phyloP scores from a whole-genome alignment of 2,329 filamentous ascomycete genomes.

The Aspergillus tamarii region DNA sequence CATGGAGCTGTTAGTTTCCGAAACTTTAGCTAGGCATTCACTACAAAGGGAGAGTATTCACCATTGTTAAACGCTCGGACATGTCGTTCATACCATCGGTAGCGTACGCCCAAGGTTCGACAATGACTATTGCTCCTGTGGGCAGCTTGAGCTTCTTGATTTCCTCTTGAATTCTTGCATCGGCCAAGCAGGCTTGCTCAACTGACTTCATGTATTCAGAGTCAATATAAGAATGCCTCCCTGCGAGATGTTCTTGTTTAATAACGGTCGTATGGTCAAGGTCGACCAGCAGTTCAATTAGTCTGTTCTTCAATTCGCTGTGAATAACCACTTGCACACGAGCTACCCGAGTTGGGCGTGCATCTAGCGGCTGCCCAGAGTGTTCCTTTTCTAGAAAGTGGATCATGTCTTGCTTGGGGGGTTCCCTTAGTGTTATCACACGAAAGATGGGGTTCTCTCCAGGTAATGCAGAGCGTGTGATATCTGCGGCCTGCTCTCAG shows the following conservation, averaged over 20 bases:
- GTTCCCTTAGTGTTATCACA: conserved; percentile 56
- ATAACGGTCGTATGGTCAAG: conserved; percentile 17
- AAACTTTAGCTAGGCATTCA: not conserved
- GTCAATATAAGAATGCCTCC: conserved; percentile 34
- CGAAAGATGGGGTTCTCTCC: conserved; percentile 48
- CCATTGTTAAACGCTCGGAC: conserved; percentile 53
- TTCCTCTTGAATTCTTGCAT: conserved; percentile 48
- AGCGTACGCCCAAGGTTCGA: conserved; percentile 61
- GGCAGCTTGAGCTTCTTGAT: conserved; percentile 48
- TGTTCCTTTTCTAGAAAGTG: conserved; percentile 51
- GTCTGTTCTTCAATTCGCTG: conserved; percentile 16
- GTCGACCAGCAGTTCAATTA: conserved; percentile 30
- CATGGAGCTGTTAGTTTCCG: not conserved
- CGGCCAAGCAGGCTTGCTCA: conserved; percentile 51
- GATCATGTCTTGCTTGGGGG: conserved; percentile 53
- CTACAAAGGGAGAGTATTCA: conserved; percentile 21
- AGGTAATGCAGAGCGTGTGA: conserved; percentile 41
- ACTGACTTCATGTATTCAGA: conserved; percentile 53
- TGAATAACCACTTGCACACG: conserved; percentile 40
- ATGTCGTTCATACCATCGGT: conserved; percentile 55
- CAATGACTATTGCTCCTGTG: conserved; percentile 46
- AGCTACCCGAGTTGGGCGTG: conserved; percentile 41
- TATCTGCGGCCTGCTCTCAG: conserved; percentile 27
- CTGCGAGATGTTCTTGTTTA: conserved; percentile 23
- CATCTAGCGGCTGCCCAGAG: conserved; percentile 21